These are phyloP conservation scores for Kuraishia molischiana DNA, from an alignment of 805 yeast species.

Conservation along the genomic window DNA sequence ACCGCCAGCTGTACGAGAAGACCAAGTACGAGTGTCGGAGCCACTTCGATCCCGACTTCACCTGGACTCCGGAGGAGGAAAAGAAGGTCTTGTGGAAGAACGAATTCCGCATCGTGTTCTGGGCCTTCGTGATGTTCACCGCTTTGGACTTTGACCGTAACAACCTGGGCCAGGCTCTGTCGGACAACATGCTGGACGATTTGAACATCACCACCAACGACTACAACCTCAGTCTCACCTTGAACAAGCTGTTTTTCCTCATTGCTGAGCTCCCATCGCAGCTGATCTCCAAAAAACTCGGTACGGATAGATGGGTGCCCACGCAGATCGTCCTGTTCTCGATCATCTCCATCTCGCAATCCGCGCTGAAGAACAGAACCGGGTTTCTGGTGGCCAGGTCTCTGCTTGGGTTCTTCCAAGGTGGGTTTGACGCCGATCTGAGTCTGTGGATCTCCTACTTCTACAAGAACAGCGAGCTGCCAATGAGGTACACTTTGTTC, in stretches of 20 bases:
- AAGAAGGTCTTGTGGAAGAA: conserved; percentile 6
- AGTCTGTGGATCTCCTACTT: conserved; percentile 25
- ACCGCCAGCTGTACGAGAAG: conserved; percentile 32
- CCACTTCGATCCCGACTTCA: conserved; percentile 46
- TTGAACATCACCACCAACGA: conserved; percentile 44
- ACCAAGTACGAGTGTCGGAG: conserved; percentile 44
- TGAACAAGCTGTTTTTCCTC: conserved; percentile 37
- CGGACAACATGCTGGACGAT: conserved; percentile 42
- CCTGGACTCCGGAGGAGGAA: conserved; percentile 11
- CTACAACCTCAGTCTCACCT: conserved; percentile 38
- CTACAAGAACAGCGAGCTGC: conserved; percentile 23
- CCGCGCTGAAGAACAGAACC: conserved; percentile 13
- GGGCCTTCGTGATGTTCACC: conserved; percentile 31
- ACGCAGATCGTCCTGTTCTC: conserved; percentile 43
- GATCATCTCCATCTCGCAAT: conserved; percentile 32
- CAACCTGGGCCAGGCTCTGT: conserved; percentile 42
- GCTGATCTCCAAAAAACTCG: conserved; percentile 44
- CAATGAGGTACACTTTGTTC: conserved; percentile 43
- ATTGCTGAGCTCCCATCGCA: conserved; percentile 52
- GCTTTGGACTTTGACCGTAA: conserved; percentile 47
- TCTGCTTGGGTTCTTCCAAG: conserved; percentile 22
- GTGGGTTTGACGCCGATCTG: conserved; percentile 24
- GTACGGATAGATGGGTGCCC: conserved; percentile 55
- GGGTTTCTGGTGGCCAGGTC: conserved; percentile 21
- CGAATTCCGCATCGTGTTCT: conserved; percentile 7